Evolutionary conservation across 345 rosid species (phyloP), one percentile per base, ranked within the genome.

Genomic region (Moricandia moricandioides): DNA sequence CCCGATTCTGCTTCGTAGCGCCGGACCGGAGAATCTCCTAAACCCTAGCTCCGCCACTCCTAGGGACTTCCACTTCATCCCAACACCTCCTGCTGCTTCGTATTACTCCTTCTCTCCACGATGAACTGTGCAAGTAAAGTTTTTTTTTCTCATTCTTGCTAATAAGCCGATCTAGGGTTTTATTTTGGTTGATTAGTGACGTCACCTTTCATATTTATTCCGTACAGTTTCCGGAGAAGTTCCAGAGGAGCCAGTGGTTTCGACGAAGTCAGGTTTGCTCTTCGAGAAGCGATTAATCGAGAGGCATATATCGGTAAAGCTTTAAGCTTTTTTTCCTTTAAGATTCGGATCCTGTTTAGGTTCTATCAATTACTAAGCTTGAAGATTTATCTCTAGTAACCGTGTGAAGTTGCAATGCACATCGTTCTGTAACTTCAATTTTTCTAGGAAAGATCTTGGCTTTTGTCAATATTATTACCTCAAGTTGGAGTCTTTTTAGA

Each of bases 211-310:
- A 2, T 59, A 11, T 56, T 43, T 72, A 27, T 37, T 33, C 24
- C 33, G 0, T 83, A 43, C 78, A 95, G 99, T 95, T 57, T 92
- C 99, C 73, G 96, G 97, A 79, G 96, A 89, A 81, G 91, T 95
- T 78, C 97, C 99, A 77, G 93, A 83, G 75, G 96, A 88, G 67
- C 96, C 99, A 14, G 97, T 95, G 7, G 90, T 92, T 30, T 88
- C 95, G 0, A 87, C 59, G 70, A 90, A 81, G 63, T 90, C 97
- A 21, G 99, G 99, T 10, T 85, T 90, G 74, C 86, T 95, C 40
- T 95, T 65, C 72, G 97, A 95, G 87, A 90, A 83, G 83, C 96
- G 99, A 59, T 79, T 95, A 80, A 92, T 95, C 75, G 97, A 91
- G 82, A 85, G 92, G 29, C 93, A 90, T 74, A 87, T 95, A 65